These are phyloP conservation scores for Cephaloascus albidus DNA, from an alignment of 805 yeast species.

Conservation along the genomic window DNA sequence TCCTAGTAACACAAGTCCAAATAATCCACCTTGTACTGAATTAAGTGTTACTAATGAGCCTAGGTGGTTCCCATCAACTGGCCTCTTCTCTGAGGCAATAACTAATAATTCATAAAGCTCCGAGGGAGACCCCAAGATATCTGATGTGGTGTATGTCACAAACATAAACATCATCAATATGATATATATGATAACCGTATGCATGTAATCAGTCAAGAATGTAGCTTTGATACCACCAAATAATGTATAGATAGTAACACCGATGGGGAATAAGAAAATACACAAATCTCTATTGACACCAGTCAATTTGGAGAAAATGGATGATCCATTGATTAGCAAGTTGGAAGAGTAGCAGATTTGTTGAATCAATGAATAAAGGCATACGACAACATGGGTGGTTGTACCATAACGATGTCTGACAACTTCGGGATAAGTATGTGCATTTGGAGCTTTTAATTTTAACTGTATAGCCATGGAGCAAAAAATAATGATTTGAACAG, in stretches of 20 bases:
- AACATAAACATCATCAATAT: slow-evolving; percentile 23
- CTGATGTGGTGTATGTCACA: slow-evolving; percentile 22
- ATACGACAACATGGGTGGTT: slow-evolving; percentile 21
- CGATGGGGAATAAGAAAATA: slow-evolving; percentile 36
- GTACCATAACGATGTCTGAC: slow-evolving; percentile 25
- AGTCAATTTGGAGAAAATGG: slow-evolving; percentile 25
- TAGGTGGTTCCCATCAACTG: slow-evolving; percentile 16
- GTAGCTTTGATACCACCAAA: slow-evolving; percentile 83
- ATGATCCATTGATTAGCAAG: slow-evolving; percentile 34
- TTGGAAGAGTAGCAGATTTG: slow-evolving; percentile 26
- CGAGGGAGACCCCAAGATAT: slow-evolving; percentile 33
- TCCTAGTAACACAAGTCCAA: slow-evolving; percentile 18
- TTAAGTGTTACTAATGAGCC: slow-evolving; percentile 19
- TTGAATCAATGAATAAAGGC: slow-evolving; percentile 25
- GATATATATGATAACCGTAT: slow-evolving; percentile 35
- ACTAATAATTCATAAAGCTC: slow-evolving; percentile 30
- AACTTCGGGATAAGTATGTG: slow-evolving; percentile 30
- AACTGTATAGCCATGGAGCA: slow-evolving; percentile 26
- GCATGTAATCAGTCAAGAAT: slow-evolving; percentile 69
- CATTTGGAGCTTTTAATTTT: slow-evolving; percentile 29
- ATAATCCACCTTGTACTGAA: slow-evolving; percentile 19
- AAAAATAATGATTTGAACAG: slow-evolving; percentile 26
- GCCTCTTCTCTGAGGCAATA: slow-evolving; percentile 16
- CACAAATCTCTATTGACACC: slow-evolving; percentile 39
- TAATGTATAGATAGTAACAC: slow-evolving; percentile 64